A percentile compares a stretch with the other conserved stretches of the same genome.
Conservation (phyloP, 495 filamentous ascomycete genomes). For the Neurospora sp. region DNA sequence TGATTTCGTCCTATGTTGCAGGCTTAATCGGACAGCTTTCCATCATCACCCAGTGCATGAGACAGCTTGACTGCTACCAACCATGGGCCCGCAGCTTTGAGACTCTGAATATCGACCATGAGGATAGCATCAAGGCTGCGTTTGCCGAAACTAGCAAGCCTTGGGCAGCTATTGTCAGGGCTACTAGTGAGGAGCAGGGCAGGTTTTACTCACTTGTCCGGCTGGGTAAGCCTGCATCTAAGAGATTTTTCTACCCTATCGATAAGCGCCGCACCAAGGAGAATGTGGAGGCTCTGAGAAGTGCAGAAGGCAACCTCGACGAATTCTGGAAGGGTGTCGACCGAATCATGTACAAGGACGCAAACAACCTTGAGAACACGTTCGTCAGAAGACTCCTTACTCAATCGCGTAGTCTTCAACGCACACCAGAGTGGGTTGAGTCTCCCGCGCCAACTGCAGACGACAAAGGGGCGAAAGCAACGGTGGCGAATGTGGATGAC, state of each 20-base stretch:
- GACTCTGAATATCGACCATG: constrained; percentile 3
- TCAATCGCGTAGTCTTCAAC: constrained; percentile 25
- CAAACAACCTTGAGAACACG: constrained; percentile 4
- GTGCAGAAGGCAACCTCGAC: constrained; percentile 40
- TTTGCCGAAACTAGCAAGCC: constrained; percentile 8
- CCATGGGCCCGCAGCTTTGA: constrained; percentile 38
- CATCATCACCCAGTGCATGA: constrained; percentile 27
- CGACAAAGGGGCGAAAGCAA: background rate
- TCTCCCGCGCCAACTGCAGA: constrained; percentile 8
- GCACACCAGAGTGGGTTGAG: constrained; percentile 42
- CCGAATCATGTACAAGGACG: constrained; percentile 1
- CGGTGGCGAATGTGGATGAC: background rate
- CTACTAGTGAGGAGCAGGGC: constrained; percentile 4
- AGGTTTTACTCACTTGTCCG: background rate
- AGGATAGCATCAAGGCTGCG: constrained; percentile 13
- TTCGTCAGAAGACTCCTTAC: constrained; percentile 19
- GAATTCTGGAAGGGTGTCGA: constrained; percentile 31
- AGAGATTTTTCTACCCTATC: constrained; percentile 38
- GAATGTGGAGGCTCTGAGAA: constrained; percentile 22
- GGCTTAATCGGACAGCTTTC: constrained; percentile 32
- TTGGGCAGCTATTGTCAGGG: constrained; percentile 5
- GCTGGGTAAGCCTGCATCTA: constrained; percentile 20
- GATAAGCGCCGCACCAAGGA: constrained; percentile 37
- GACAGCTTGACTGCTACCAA: constrained; percentile 35
- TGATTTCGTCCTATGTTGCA: constrained; percentile 30